Percentiles rank a stretch among this genome's conserved stretches.
These are phyloP conservation scores for Camellia sinensis DNA, from an alignment of 148 eudicot genomes.

Conservation along the genomic window DNA sequence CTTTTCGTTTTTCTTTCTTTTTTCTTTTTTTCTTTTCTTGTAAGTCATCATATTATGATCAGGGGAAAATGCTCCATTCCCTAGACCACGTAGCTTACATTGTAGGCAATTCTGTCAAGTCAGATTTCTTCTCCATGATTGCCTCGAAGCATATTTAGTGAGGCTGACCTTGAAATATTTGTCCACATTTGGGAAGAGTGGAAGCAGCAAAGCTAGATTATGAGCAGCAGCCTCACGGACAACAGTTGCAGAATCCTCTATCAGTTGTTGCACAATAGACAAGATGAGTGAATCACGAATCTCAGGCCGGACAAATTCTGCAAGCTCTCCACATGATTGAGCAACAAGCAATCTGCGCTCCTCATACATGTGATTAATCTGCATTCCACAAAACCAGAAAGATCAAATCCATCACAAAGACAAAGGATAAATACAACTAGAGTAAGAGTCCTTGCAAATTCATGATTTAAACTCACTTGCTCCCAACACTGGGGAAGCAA, in stretches of 20 bases:
- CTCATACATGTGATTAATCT: constrained; percentile 97
- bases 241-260: constrained; percentile 94
- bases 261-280: constrained; percentile 94
- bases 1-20: constrained; percentile 13
- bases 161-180: constrained; percentile 99
- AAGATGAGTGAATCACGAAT: constrained; percentile 96
- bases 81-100: constrained; percentile 98
- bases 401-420: constrained; percentile 9
- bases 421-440: neutral
- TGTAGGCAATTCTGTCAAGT: constrained; percentile 94
- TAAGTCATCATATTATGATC: constrained; percentile 55
- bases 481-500: constrained; percentile 99
- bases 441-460: neutral
- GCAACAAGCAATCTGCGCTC: constrained; percentile 99
- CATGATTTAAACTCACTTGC: constrained; percentile 55
- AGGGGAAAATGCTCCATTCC: constrained; percentile 69
- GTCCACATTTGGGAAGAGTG: constrained; percentile 88
- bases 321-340: constrained; percentile 99
- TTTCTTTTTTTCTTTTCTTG: constrained; percentile 15
- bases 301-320: constrained; percentile 92
- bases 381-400: constrained; percentile 26
- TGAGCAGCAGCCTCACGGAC: constrained; percentile 99
- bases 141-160: constrained; percentile 98
- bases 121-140: constrained; percentile 96
- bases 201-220: constrained; percentile 95